Evolutionary conservation across 768 basidiomycete species (phyloP).

Genomic region (Tylopilus vinaceipallidus): DNA sequence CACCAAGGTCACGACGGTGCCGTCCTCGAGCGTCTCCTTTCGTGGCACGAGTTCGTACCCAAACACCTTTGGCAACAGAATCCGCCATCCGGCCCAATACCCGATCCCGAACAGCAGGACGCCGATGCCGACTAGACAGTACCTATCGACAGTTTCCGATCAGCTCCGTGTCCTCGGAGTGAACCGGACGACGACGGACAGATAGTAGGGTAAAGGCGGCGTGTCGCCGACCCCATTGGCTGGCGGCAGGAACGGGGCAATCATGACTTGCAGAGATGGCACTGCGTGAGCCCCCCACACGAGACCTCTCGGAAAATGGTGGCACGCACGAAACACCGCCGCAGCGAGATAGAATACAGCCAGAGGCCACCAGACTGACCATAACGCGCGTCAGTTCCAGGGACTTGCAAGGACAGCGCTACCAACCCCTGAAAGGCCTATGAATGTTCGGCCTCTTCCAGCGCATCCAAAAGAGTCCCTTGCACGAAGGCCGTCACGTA

Average conservation of each 20-base stretch:
- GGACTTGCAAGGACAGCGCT: too few relatives aligned
- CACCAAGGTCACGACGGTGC: conserved; percentile 53
- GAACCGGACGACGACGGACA: conserved; percentile 39
- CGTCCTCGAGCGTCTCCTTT: conserved; percentile 48
- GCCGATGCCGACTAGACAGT: conserved; percentile 51
- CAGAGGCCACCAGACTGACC: conserved; percentile 49
- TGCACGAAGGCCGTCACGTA: conserved; percentile 8
- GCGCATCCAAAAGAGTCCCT: conserved; percentile 57
- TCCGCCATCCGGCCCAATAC: conserved; percentile 56
- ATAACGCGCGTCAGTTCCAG: neutral
- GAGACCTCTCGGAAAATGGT: neutral
- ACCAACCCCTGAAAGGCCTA: conserved; percentile 53
- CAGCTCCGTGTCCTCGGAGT: neutral
- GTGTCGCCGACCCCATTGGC: conserved; percentile 56
- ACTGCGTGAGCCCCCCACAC: neutral
- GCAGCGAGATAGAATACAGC: conserved; percentile 53
- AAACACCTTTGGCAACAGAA: conserved; percentile 45
- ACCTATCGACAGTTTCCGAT: conserved; percentile 29
- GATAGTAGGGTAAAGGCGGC: conserved; percentile 57
- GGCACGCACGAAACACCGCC: conserved; percentile 46
- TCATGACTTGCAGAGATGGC: conserved; percentile 45
- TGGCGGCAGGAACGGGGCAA: conserved; percentile 56
- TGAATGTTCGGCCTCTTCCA: conserved; percentile 45
- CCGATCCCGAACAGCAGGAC: conserved; percentile 43
- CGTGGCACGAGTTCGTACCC: conserved; percentile 45